Evolutionary conservation across 768 basidiomycete genomes (phyloP), one percentile per base, ranked within the genome.

Genomic region (Coprinopsis cinerea): DNA sequence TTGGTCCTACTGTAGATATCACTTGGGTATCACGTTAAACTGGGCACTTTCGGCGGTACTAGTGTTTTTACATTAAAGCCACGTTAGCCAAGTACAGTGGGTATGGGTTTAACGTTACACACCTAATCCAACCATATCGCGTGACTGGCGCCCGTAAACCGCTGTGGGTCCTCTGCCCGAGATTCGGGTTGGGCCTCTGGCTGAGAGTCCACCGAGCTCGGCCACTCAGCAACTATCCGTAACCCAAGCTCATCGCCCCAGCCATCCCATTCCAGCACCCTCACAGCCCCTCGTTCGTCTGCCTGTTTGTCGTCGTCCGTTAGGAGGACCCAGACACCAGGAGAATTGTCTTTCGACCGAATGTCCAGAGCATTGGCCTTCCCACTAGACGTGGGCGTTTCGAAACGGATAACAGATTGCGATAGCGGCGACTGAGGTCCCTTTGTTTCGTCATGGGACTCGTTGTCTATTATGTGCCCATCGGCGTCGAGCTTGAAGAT

Each of bases 281-380:
- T 62, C 14, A 78, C 67, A 14, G 71, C 75, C 11, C 66, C 65
- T 1, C 57, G 65, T 14, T 64, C 63, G 49, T 59, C 61, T 2
- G 62, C 60, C 13, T 57, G 53, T 40, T 73, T 68, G 40, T 72
- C 68, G 48, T 78, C 77, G 53, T 79, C 76, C 6, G 77, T 78
- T 0, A 79, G 62, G 0, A 76, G 47, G 14, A 79, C 70, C 75
- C 75, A 79, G 9, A 74, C 58, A 0, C 66, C 70, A 17, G 34
- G 37, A 15, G 30, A 24, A 23, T 32, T 48, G 30, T 47, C 46
- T 53, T 74, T 75, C 6, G 64, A 48, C 4, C 66, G 53, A 4
- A 78, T 48, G 48, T 78, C 76, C 9, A 78, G 64, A 2, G 76
- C 78, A 48, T 78, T 71, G 11, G 78, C 78, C 61, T 74, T 77